Conservation (phyloP, 805 yeast species). For the Kodamaea laetipori region DNA sequence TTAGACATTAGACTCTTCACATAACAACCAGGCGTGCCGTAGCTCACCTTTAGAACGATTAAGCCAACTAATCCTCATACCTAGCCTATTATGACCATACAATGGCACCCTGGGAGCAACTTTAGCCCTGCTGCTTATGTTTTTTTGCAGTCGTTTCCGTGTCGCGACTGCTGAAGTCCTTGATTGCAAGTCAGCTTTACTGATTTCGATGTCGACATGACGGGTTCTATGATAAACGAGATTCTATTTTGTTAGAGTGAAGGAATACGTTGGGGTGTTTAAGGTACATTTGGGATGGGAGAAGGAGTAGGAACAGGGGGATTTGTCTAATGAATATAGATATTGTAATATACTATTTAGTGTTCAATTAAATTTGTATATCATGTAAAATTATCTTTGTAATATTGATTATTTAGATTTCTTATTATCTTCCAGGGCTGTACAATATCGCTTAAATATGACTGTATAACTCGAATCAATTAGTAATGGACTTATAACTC, state of each 20-base stretch:
- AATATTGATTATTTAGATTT: too few relatives aligned
- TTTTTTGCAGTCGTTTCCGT: constrained; percentile 5
- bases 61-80: background rate
- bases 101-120: background rate
- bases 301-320: background rate
- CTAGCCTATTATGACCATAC: background rate
- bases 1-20: too few relatives aligned
- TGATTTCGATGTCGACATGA: background rate
- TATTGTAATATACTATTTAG: background rate
- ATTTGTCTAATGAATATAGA: background rate
- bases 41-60: too few relatives aligned
- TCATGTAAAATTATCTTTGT: too few relatives aligned
- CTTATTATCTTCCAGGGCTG: too few relatives aligned
- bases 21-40: too few relatives aligned
- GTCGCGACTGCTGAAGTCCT: constrained; percentile 5
- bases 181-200: background rate
- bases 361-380: background rate
- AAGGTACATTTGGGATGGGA: background rate
- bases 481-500: too few relatives aligned
- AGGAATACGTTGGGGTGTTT: constrained; percentile 2
- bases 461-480: too few relatives aligned
- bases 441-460: too few relatives aligned
- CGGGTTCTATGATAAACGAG: constrained; percentile 1
- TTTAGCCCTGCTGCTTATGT: constrained; percentile 2
- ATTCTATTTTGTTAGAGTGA: constrained; percentile 2